A percentile compares a stretch with the other conserved stretches of the same genome.
These are phyloP conservation scores for Eutrema salsugineum DNA, from an alignment of 441 rosid genomes.

Conservation along the genomic window DNA sequence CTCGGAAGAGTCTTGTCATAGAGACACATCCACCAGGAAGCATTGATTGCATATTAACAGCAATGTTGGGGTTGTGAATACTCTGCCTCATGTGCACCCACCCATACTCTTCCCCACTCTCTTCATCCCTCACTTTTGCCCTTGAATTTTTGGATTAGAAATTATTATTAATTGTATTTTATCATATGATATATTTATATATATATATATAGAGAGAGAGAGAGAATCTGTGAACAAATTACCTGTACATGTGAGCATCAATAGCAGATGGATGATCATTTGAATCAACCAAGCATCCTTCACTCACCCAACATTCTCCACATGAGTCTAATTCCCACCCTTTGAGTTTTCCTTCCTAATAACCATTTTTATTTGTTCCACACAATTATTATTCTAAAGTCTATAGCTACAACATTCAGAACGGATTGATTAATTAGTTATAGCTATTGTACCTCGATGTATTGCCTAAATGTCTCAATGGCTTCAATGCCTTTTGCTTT, in stretches of 20 bases:
- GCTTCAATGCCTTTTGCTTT: constrained; percentile 69
- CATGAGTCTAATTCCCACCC: constrained; percentile 92
- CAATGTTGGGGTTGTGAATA: constrained; percentile 85
- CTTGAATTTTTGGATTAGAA: constrained; percentile 36
- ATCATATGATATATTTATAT: not conserved
- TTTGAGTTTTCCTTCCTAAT: constrained; percentile 62
- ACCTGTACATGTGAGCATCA: constrained; percentile 97
- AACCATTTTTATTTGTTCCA: not conserved
- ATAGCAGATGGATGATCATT: constrained; percentile 65
- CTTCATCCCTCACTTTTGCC: constrained; percentile 56
- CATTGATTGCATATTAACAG: constrained; percentile 76
- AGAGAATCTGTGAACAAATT: not conserved
- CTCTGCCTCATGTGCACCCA: constrained; percentile 93
- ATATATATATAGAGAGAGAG: no score
- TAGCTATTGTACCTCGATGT: constrained; percentile 48
- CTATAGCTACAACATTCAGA: not conserved
- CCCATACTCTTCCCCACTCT: constrained; percentile 60
- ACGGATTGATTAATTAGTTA: not conserved
- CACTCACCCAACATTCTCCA: constrained; percentile 91
- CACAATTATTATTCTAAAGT: not conserved
- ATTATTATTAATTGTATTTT: not conserved
- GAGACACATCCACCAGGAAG: constrained; percentile 61
- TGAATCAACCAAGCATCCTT: constrained; percentile 88
- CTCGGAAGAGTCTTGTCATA: constrained; percentile 49
- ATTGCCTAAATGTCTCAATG: constrained; percentile 64